phyloP scores from a whole-genome alignment of 2,329 filamentous ascomycete species.

The Ophiognomonia clavigignenti-juglandacearum region DNA sequence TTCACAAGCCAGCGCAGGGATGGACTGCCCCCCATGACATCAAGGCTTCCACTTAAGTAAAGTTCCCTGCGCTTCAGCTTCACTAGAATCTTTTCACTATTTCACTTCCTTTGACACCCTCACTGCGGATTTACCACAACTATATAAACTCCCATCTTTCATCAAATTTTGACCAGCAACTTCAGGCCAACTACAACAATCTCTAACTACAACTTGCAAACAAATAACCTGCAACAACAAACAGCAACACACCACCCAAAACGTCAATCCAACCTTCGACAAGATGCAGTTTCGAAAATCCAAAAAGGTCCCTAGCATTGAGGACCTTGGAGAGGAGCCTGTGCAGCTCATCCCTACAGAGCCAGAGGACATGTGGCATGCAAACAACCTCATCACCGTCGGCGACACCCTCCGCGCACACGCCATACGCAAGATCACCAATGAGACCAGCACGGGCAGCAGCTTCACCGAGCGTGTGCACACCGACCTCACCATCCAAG shows the following conservation, averaged over 20 bases:
- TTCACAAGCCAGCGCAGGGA: not conserved
- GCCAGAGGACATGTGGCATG: constrained; percentile 50
- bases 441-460: constrained; percentile 40
- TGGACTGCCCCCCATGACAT: not conserved
- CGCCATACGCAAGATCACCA: constrained; percentile 50
- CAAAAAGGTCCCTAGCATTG: constrained; percentile 31
- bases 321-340: constrained; percentile 33
- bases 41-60: not conserved
- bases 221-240: not conserved
- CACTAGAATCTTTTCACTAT: too few relatives aligned
- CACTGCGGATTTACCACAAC: too few relatives aligned
- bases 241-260: not conserved
- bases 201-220: not conserved
- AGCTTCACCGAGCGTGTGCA: constrained; percentile 47
- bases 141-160: too few relatives aligned
- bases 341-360: constrained; percentile 36
- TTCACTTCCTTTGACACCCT: too few relatives aligned
- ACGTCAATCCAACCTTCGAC: not conserved
- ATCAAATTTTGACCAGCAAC: too few relatives aligned
- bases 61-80: too few relatives aligned
- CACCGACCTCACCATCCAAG: constrained; percentile 51
- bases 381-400: constrained; percentile 54
- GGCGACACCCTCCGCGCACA: constrained; percentile 51
- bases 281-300: constrained; percentile 34
- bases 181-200: too few relatives aligned